Base-by-base conservation (phyloP, 192 early-diverging fungal species). In the Coemansia javaensis region DNA sequence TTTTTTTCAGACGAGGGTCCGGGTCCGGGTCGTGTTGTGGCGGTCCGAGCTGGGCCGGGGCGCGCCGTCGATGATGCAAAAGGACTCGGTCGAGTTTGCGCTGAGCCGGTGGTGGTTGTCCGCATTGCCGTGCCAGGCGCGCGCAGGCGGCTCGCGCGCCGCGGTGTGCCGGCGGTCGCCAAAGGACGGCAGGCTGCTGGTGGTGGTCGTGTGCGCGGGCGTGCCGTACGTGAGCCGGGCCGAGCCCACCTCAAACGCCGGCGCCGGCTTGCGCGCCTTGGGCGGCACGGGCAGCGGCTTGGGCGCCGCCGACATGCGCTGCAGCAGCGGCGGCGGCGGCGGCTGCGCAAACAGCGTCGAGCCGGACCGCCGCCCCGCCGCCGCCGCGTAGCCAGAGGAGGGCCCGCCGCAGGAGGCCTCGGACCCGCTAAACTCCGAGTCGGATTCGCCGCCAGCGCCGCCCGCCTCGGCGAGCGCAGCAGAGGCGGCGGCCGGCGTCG, bases 181-280 rank as follows among this genome's bases (percentile, higher is more conserved):
- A 24, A 52, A 41, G 8, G 32, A 40, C 17, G 56, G 48, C 56
- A 59, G 42, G 27, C 42, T 47, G 32, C 44, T 9, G 5, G 28
- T 30, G 40, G 16, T 17, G 24, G 33, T 11, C 15, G 25, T 30
- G 38, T 22, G 34, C 30, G 36, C 11, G 13, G 38, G 17, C 10
- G 34, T 33, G 22, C 59, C 59, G 30, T 54, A 51, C 3, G 60
- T 71, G 12, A 71, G 52, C 28, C 63, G 63, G 16, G 67, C 67
- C 23, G 67, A 71, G 1, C 67, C 67, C 27, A 71, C 33, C 51
- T 71, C 67, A 51, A 71, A 71, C 21, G 59, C 44, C 0, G 67
- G 67, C 33, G 60, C 60, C 3, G 60, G 67, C 38, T 63, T 70
- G 28, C 66, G 59, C 18, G 44, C 16, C 18, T 54, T 22, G 13